Percentiles rank a stretch among this genome's conserved stretches.
phyloP scores from a whole-genome alignment of 371 early-diverging fungal genomes.

The Ordospora pajunii region DNA sequence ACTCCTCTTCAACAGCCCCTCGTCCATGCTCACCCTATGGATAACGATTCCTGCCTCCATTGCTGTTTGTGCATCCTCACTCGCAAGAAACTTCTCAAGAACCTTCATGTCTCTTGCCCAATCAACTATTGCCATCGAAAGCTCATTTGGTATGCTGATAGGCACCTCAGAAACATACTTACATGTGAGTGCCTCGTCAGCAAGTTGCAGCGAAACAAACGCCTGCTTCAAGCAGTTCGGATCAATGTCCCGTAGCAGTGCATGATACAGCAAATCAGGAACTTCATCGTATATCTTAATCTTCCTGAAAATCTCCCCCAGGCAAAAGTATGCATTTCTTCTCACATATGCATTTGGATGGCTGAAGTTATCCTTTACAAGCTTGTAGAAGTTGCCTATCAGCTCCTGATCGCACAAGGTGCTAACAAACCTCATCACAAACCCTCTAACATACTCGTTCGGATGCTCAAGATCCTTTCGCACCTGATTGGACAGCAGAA shows the following conservation, averaged over 20 bases:
- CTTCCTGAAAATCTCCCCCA: slow-evolving; percentile 30
- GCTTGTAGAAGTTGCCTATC: slow-evolving; percentile 35
- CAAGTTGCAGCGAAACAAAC: slow-evolving; percentile 37
- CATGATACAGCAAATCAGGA: slow-evolving; percentile 18
- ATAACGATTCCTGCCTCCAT: slow-evolving; percentile 15
- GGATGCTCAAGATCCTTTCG: slow-evolving; percentile 90
- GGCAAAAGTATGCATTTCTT: slow-evolving; percentile 76
- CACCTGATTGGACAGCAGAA: slow-evolving; percentile 69
- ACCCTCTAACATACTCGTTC: slow-evolving; percentile 92
- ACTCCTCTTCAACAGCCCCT: background rate
- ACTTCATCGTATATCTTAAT: slow-evolving; percentile 29
- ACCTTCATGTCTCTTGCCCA: slow-evolving; percentile 14
- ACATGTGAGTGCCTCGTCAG: background rate
- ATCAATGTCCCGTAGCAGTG: slow-evolving; percentile 46
- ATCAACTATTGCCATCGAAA: slow-evolving; percentile 26
- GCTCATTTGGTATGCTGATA: slow-evolving; percentile 32
- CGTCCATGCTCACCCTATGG: background rate
- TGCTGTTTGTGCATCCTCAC: background rate
- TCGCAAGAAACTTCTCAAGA: slow-evolving; percentile 13
- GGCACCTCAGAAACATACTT: slow-evolving; percentile 15
- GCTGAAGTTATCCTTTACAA: slow-evolving; percentile 63
- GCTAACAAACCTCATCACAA: slow-evolving; percentile 80
- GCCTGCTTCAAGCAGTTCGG: slow-evolving; percentile 40
- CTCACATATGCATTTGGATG: slow-evolving; percentile 90
- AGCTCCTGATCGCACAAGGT: slow-evolving; percentile 80